phyloP scores from a whole-genome alignment of 345 rosid species.

The Eutrema yunnanense region DNA sequence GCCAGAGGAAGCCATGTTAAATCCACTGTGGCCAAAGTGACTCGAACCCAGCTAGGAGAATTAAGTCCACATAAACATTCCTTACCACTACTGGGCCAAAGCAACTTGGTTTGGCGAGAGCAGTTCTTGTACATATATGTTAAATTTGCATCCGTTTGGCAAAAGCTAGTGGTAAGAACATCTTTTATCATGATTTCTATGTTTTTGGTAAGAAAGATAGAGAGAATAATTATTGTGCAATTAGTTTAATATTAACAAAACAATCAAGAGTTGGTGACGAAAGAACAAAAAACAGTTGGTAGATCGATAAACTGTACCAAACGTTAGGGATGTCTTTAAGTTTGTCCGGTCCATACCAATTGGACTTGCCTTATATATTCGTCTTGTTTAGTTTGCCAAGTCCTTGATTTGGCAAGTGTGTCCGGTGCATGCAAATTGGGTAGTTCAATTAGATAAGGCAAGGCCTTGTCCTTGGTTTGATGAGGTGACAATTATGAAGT shows the following conservation, averaged over 20 bases:
- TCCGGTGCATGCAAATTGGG: too few species aligned
- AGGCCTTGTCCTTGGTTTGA: too few species aligned
- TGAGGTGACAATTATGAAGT: too few species aligned
- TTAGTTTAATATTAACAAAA: background rate
- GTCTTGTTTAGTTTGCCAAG: too few species aligned
- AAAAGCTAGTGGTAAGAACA: background rate
- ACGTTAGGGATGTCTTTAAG: background rate
- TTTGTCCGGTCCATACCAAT: background rate
- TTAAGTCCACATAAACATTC: too few species aligned
- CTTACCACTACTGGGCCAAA: too few species aligned
- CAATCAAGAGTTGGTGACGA: background rate
- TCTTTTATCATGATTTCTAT: background rate
- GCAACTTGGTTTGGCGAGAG: background rate
- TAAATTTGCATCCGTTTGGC: background rate
- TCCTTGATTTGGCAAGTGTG: too few species aligned
- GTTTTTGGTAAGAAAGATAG: background rate
- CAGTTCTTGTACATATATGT: constrained; percentile 17
- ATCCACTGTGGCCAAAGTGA: too few species aligned
- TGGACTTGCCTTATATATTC: too few species aligned
- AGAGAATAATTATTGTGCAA: background rate
- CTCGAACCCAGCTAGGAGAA: too few species aligned
- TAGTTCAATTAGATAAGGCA: too few species aligned
- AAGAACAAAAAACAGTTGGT: background rate
- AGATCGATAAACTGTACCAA: background rate
- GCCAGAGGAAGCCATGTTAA: too few species aligned